These are phyloP conservation scores for Aspergillus sp. DNA, from an alignment of 2,329 filamentous ascomycete genomes.

Conservation along the genomic window DNA sequence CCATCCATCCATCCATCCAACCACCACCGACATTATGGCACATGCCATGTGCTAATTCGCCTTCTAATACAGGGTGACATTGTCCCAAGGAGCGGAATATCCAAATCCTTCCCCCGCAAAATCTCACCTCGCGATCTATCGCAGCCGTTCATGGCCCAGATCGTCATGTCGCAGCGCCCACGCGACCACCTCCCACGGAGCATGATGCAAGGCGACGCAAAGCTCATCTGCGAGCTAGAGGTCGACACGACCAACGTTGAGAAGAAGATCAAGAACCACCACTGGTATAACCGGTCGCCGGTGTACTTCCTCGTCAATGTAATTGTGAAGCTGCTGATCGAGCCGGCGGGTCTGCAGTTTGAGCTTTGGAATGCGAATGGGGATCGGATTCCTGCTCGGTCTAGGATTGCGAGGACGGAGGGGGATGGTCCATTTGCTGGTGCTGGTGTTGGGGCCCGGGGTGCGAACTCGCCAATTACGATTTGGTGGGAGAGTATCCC, in stretches of 20 bases:
- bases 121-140: constrained; percentile 9
- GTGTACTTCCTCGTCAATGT: constrained; percentile 8
- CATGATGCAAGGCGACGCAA: constrained; percentile 5
- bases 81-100: constrained; percentile 22
- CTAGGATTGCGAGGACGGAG: not conserved
- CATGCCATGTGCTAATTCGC: no score
- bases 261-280: constrained; percentile 10
- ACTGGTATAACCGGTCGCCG: constrained; percentile 8
- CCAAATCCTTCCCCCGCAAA: constrained; percentile 29
- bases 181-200: constrained; percentile 1
- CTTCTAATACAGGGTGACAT: constrained; percentile 17
- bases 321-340: constrained; percentile 4
- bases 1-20: no score
- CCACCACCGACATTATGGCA: no score
- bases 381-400: not conserved
- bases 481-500: constrained; percentile 5
- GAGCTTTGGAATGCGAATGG: constrained; percentile 5
- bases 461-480: not conserved
- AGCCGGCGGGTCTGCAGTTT: constrained; percentile 4
- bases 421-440: not conserved
- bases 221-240: constrained; percentile 9
- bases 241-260: constrained; percentile 7
- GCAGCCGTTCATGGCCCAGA: not conserved
- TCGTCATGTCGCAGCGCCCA: constrained; percentile 8
- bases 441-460: no score